Base-by-base conservation (phyloP, 1,284 basidiomycete genomes). In the Trichosporon sp. region DNA sequence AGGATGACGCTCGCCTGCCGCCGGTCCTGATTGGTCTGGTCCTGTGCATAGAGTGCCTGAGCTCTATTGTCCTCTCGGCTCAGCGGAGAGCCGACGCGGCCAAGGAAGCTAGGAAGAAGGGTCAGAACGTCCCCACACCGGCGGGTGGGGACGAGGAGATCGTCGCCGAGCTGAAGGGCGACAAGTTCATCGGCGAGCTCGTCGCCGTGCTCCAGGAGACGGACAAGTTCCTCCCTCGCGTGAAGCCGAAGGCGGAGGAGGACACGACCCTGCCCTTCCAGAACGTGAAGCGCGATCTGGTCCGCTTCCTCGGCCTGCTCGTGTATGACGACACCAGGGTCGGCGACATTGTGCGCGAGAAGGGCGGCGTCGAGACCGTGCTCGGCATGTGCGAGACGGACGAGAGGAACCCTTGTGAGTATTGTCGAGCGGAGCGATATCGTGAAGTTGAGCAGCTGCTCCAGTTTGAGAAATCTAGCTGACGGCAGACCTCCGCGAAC, bases 341-440 rank as follows among this genome's bases (percentile, higher is more conserved):
- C 63, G 93, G 95, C 79, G 91, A 95, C 79, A 87, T 88, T 6
- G 87, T 91, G 51, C 87, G 93, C 48, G 84, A 82, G 61, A 88
- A 86, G 69, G 90, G 89, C 5, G 94, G 94, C 37, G 89, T 96
- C 71, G 87, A 89, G 69, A 87, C 93, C 56, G 87, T 96, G 5
- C 89, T 96, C 87, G 90, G 91, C 76, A 86, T 94, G 84, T 96
- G 93, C 80, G 92, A 93, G 26, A 87, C 94, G 32, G 94, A 97
- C 80, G 93, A 95, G 77, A 85, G 90, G 70, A 96, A 96, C 82
- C 92, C 93, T 54, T 95, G 94, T 96, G 80, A 81, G 90, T 88
- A 63, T 12, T 26, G 26, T 40, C 38, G 8, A 37, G 35, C 35
- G 35, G 35, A 10, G 8, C 35, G 35, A 7, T 37, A 26, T 26